Percentiles rank a stretch among this genome's conserved stretches.
Evolutionary conservation across 345 rosid species (phyloP).

Genomic region (Carallia brachiata): DNA sequence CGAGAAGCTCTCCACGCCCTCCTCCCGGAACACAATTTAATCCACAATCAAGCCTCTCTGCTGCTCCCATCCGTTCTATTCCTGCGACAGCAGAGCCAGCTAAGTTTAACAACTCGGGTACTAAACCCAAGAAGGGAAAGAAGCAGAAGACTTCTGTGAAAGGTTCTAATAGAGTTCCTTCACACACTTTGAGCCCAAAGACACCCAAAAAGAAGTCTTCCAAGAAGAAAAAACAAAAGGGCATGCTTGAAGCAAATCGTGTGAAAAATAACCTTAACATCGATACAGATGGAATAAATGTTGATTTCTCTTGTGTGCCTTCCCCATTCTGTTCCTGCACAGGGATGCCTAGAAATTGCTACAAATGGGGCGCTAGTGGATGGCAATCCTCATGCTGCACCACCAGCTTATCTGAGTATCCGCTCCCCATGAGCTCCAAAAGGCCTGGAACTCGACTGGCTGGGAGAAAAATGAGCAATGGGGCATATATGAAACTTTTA

Average conservation of each 20-base stretch:
- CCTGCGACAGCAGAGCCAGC: constrained; percentile 24
- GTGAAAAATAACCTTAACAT: constrained; percentile 49
- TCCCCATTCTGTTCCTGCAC: constrained; percentile 68
- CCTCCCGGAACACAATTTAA: constrained; percentile 27
- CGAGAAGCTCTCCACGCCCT: constrained; percentile 29
- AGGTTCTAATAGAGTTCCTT: constrained; percentile 28
- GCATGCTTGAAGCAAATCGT: constrained; percentile 40
- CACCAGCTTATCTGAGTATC: constrained; percentile 45
- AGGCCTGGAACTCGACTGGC: constrained; percentile 58
- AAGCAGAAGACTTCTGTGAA: constrained; percentile 32
- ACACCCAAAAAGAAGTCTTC: constrained; percentile 38
- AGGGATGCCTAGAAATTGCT: constrained; percentile 50
- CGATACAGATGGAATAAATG: constrained; percentile 34
- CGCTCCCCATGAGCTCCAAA: constrained; percentile 59
- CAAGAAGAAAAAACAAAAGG: constrained; percentile 30
- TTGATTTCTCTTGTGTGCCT: constrained; percentile 52
- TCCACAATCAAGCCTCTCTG: constrained; percentile 29
- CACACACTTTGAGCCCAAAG: constrained; percentile 39
- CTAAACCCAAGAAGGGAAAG: constrained; percentile 27
- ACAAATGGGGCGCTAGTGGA: constrained; percentile 67
- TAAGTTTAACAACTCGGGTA: constrained; percentile 14
- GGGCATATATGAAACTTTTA: constrained; percentile 61
- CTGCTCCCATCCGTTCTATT: constrained; percentile 35
- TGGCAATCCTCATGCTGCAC: constrained; percentile 82
- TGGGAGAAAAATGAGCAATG: constrained; percentile 76